These are phyloP conservation scores for Daldinia decipiens DNA, from an alignment of 495 filamentous ascomycete genomes.

Conservation along the genomic window DNA sequence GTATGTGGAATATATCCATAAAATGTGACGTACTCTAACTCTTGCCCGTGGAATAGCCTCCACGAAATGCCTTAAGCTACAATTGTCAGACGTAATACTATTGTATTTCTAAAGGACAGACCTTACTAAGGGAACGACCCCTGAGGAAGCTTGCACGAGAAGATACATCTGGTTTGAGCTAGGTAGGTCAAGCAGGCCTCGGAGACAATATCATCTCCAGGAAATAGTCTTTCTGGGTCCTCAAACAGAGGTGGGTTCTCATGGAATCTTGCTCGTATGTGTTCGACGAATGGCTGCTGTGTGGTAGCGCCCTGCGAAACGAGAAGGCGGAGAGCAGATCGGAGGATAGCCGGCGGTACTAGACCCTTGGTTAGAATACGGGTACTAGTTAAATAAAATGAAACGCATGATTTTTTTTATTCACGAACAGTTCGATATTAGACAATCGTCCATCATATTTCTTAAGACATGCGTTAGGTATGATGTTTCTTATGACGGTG, in stretches of 20 bases:
- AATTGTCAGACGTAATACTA: background rate
- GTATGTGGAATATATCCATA: background rate
- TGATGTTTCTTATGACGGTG: background rate
- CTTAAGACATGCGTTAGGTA: slow-evolving; percentile 9
- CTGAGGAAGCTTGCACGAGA: slow-evolving; percentile 39
- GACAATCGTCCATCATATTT: slow-evolving; percentile 45
- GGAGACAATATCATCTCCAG: slow-evolving; percentile 18
- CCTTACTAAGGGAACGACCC: slow-evolving; percentile 42
- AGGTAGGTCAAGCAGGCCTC: slow-evolving; percentile 29
- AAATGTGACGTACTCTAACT: slow-evolving; percentile 11
- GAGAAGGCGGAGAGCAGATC: slow-evolving; percentile 40
- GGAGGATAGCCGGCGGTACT: slow-evolving; percentile 38
- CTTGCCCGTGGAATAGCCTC: slow-evolving; percentile 19
- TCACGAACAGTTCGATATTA: slow-evolving; percentile 40
- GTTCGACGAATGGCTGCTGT: slow-evolving; percentile 41
- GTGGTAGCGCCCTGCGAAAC: slow-evolving; percentile 36
- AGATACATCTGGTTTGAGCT: slow-evolving; percentile 40
- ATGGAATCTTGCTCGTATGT: slow-evolving; percentile 28
- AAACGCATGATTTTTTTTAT: background rate
- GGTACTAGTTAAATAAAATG: background rate
- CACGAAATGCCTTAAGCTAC: slow-evolving; percentile 32
- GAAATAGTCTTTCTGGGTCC: slow-evolving; percentile 23
- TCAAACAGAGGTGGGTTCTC: slow-evolving; percentile 23
- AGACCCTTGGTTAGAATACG: slow-evolving; percentile 8
- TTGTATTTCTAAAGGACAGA: background rate